Evolutionary conservation across 1,284 basidiomycete species (phyloP).

Genomic region (Ustilago nuda): DNA sequence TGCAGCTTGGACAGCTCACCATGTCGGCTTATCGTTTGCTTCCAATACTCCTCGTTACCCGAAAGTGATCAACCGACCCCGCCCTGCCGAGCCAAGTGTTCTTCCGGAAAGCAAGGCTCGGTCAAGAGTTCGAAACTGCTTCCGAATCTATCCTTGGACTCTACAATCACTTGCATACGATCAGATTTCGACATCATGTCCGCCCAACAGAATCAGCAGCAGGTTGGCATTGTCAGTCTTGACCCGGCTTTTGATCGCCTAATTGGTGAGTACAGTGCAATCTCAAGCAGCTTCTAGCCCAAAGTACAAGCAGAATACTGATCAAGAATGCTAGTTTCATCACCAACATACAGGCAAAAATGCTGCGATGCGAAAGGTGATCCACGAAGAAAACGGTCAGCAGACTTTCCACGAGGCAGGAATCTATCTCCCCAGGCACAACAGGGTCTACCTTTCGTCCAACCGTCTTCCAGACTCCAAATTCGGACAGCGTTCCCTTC

Average conservation of each 20-base stretch:
- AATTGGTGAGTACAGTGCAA: slow-evolving; percentile 13
- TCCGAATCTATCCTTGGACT: background rate
- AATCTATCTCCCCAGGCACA: slow-evolving; percentile 35
- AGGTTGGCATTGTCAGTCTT: slow-evolving; percentile 40
- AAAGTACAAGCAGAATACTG: background rate
- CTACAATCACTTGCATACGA: background rate
- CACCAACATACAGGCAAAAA: slow-evolving; percentile 8
- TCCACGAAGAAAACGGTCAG: slow-evolving; percentile 28
- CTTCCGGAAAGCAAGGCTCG: slow-evolving; percentile 1
- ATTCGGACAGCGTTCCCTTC: slow-evolving; percentile 26
- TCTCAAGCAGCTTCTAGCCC: background rate
- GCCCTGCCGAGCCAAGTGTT: background rate
- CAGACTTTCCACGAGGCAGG: slow-evolving; percentile 53
- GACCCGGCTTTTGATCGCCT: slow-evolving; percentile 42
- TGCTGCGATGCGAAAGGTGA: slow-evolving; percentile 32
- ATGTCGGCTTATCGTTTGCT: background rate
- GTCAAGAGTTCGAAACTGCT: background rate
- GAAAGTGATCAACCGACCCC: background rate
- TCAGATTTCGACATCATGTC: background rate
- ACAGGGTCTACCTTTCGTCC: slow-evolving; percentile 46
- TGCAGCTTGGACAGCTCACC: background rate
- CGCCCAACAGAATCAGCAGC: background rate
- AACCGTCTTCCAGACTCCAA: slow-evolving; percentile 31
- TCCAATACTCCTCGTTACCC: background rate
- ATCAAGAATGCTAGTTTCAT: background rate